Base-by-base conservation (phyloP, 176 grass and related monocot species). In the Calamus simplicifolius region DNA sequence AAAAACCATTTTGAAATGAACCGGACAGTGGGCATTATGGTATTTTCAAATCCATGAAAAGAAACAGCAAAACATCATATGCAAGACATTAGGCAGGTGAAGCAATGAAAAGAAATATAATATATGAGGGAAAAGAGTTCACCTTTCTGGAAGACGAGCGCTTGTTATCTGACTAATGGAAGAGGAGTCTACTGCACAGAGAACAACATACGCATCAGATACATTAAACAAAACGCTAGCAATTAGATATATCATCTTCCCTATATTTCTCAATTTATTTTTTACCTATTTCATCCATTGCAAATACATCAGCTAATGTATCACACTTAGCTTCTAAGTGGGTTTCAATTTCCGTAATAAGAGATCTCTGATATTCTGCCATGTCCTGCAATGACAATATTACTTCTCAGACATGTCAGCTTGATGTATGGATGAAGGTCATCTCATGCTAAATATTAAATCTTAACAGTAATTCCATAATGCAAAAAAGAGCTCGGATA, bases 311-410 rank as follows among this genome's bases (percentile, higher is more conserved):
- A 79, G 87, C 70, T 62, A 97, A 87, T 50, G 77, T 75, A 50
- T 97, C 93, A 73, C 87, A 91, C 58, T 97, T 97, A 54, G 83
- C 79, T 74, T 92, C 78, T 69, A 97, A 79, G n/a, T 87, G 87
- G 35, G 87, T 75, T 65, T 97, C 93, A 54, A 97, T 92, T 81
- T 92, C 84, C 62, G 78, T 87, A 58, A 75, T 58, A 70, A 97
- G 71, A 49, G 84, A 74, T 61, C 84, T 88, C 70, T 97, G 84
- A 70, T 97, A 92, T 48, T 92, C 87, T 16, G 57, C 64, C 76
- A 84, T 81, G 70, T 95, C 90, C 90, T 95, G 70, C 29, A 84
- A 70, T 70, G 15, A 51, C 16, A 59, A 29, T 69, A 54, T 62
- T 16, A 30, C 23, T 5, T 25, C 25, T 19, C 15, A 49, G 19